Conservation (phyloP, 176 grass and related monocot genomes). For the Raddia distichophylla region DNA sequence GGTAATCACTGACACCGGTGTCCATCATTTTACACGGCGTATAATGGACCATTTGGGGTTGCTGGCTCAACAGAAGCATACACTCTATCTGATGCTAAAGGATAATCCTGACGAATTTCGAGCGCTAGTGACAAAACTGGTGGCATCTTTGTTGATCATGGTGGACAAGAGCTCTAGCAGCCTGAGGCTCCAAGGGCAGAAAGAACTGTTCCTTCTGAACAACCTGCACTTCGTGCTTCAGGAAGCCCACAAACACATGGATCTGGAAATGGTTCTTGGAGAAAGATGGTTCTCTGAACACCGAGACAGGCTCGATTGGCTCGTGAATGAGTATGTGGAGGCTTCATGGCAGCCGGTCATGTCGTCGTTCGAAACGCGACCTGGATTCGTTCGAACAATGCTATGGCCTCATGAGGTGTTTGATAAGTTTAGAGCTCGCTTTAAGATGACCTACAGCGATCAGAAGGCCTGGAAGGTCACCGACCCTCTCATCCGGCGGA, state of each 20-base stretch:
- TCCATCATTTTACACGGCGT: neutral
- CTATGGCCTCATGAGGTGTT: neutral
- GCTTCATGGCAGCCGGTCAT: slow-evolving; percentile 5
- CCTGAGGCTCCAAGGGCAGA: slow-evolving; percentile 10
- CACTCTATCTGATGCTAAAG: slow-evolving; percentile 1
- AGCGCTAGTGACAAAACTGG: neutral
- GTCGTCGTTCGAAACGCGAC: neutral
- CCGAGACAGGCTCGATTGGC: neutral
- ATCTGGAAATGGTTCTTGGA: neutral
- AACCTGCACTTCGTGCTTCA: slow-evolving; percentile 17
- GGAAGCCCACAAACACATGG: neutral
- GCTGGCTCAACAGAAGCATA: slow-evolving; percentile 6
- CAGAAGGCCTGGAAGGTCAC: no score
- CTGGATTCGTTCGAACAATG: neutral
- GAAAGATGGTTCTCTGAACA: neutral
- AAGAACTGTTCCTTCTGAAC: slow-evolving; percentile 23
- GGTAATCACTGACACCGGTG: slow-evolving; percentile 14
- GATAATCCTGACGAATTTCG: neutral
- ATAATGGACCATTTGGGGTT: neutral
- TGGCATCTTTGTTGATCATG: slow-evolving; percentile 2
- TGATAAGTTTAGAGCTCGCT: neutral
- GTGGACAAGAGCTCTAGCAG: neutral
- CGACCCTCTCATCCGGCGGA: no score
- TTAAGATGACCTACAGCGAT: no score
- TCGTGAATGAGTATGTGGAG: neutral